Evolutionary conservation across 192 early-diverging fungal genomes (phyloP).

Genomic region (Coemansia furcata): DNA sequence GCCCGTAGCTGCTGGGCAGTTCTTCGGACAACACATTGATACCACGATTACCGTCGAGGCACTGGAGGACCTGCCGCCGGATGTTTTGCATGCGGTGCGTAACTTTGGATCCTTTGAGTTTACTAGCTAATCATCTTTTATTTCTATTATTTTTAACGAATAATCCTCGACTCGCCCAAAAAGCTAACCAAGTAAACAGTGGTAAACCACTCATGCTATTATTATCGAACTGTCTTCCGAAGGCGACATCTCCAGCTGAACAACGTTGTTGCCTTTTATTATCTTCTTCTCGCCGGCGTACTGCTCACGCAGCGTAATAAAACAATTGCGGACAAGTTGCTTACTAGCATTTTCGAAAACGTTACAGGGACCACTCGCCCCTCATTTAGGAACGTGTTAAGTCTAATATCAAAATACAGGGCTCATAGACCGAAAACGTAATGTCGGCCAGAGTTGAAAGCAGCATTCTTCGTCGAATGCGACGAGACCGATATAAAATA

Average conservation of each 20-base stretch:
- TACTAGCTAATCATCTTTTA: neutral
- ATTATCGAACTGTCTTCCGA: too few species aligned
- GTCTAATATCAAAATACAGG: neutral
- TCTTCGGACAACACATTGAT: neutral
- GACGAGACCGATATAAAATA: neutral
- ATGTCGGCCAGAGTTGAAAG: neutral
- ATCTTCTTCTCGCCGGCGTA: neutral
- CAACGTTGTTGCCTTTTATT: neutral
- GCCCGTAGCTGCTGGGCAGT: neutral
- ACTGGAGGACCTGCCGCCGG: neutral
- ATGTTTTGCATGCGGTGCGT: conserved; percentile 21
- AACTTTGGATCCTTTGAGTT: conserved; percentile 27
- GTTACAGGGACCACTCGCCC: neutral
- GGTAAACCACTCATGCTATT: neutral
- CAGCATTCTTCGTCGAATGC: neutral
- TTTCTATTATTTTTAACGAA: neutral
- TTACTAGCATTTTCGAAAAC: conserved; percentile 2
- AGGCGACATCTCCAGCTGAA: neutral
- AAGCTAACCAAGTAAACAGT: neutral
- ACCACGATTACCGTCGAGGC: neutral
- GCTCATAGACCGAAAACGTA: neutral
- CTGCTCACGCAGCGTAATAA: neutral
- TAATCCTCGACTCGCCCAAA: neutral
- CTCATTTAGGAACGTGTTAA: neutral
- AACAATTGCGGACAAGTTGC: neutral